Conservation (phyloP, 768 basidiomycete genomes). For the Pleurotus cornucopiae region DNA sequence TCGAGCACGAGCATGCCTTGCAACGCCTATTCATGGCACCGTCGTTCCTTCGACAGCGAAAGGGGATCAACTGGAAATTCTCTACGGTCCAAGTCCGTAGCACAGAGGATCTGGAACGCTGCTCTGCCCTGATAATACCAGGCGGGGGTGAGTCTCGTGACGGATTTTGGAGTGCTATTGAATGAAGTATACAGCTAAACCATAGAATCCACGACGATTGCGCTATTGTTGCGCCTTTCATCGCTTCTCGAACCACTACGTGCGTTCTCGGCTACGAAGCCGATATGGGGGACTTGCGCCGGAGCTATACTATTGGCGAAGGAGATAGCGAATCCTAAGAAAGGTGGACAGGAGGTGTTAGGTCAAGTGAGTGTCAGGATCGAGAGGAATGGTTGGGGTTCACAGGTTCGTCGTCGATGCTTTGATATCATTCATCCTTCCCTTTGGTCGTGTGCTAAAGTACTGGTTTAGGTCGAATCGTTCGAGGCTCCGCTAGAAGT, state of each 20-base stretch:
- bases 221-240: slow-evolving; percentile 63
- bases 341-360: slow-evolving; percentile 83
- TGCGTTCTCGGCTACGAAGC: slow-evolving; percentile 64
- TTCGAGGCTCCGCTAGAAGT: slow-evolving; percentile 80
- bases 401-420: slow-evolving; percentile 55
- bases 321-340: slow-evolving; percentile 69
- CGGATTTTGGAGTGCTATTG: not conserved
- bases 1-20: slow-evolving; percentile 76
- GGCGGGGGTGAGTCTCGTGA: slow-evolving; percentile 63
- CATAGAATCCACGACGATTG: slow-evolving; percentile 90
- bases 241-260: slow-evolving; percentile 80
- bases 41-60: not conserved
- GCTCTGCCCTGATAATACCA: slow-evolving; percentile 88
- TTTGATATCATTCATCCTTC: slow-evolving; percentile 1
- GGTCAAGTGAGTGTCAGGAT: slow-evolving; percentile 78
- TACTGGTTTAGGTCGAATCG: slow-evolving; percentile 66
- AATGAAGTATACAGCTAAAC: not conserved
- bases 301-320: slow-evolving; percentile 88
- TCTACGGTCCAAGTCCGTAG: slow-evolving; percentile 63
- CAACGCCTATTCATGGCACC: slow-evolving; percentile 44
- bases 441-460: not conserved
- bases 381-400: slow-evolving; percentile 91
- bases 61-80: slow-evolving; percentile 26
- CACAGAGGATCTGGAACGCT: slow-evolving; percentile 64
- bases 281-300: slow-evolving; percentile 95